Evolutionary conservation across 2,329 filamentous ascomycete species (phyloP).

Genomic region (Cladosporium halotolerans): DNA sequence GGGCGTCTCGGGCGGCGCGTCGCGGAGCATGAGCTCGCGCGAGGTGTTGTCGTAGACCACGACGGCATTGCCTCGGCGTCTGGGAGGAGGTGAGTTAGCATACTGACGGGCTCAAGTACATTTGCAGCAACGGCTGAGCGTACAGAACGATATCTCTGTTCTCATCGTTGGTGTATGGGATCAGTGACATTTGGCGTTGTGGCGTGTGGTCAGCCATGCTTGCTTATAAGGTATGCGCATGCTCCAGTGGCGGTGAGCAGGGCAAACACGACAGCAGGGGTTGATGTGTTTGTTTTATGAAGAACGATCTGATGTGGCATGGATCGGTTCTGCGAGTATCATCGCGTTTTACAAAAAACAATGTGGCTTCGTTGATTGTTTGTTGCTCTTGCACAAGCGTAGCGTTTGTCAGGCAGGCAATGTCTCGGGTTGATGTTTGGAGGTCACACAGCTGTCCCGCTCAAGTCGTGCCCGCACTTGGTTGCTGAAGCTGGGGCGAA

Average conservation of each 20-base stretch:
- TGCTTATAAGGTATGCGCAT: conserved; percentile 4
- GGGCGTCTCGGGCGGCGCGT: conserved; percentile 43
- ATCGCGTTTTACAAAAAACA: too few species aligned
- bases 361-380: too few species aligned
- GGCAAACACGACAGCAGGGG: background rate
- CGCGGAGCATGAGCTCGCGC: conserved; percentile 75
- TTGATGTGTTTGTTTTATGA: background rate
- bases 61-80: conserved; percentile 85
- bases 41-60: conserved; percentile 85
- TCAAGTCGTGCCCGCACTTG: too few species aligned
- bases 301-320: background rate
- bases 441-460: too few species aligned
- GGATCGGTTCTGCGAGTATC: too few species aligned
- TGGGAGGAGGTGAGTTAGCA: conserved; percentile 32
- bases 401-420: too few species aligned
- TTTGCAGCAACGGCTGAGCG: conserved; percentile 33
- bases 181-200: conserved; percentile 55
- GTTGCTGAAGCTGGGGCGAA: too few species aligned
- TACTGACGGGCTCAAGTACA: too few species aligned
- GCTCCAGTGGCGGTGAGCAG: conserved; percentile 3
- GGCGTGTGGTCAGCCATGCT: conserved; percentile 29
- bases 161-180: conserved; percentile 69
- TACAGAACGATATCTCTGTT: conserved; percentile 71
- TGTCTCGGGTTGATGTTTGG: too few species aligned
- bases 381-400: too few species aligned